Conservation (phyloP, 306 rosid species). For the Prunus mira region DNA sequence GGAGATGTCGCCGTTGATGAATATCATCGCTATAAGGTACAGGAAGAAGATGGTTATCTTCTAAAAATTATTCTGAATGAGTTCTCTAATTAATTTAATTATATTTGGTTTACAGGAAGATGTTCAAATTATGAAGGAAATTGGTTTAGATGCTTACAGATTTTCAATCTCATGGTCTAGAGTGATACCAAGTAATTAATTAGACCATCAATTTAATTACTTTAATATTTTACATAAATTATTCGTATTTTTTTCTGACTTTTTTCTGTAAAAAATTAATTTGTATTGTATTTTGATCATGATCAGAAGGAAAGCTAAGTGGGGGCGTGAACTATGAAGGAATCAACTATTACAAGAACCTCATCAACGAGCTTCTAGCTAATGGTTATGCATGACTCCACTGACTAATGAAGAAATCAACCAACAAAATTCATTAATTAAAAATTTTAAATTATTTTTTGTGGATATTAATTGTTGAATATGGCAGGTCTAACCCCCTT, state of each 20-base stretch:
- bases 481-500: conserved; percentile 11
- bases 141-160: conserved; percentile 16
- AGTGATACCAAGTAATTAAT: conserved; percentile 5
- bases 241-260: not conserved
- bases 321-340: conserved; percentile 45
- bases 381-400: conserved; percentile 17
- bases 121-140: not conserved
- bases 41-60: not conserved
- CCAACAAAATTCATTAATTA: not conserved
- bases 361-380: conserved; percentile 33
- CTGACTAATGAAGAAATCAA: not conserved
- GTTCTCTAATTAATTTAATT: not conserved
- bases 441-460: not conserved
- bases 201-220: not conserved
- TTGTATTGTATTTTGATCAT: not conserved
- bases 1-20: conserved; percentile 16
- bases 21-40: conserved; percentile 19
- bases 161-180: conserved; percentile 17
- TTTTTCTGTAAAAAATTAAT: not conserved
- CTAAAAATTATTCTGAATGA: not conserved
- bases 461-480: not conserved
- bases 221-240: not conserved
- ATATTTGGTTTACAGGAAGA: conserved; percentile 10
- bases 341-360: conserved; percentile 38
- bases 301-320: conserved; percentile 40